Conservation (phyloP, 2,329 filamentous ascomycete genomes). For the Paracoccidioides lutzii region DNA sequence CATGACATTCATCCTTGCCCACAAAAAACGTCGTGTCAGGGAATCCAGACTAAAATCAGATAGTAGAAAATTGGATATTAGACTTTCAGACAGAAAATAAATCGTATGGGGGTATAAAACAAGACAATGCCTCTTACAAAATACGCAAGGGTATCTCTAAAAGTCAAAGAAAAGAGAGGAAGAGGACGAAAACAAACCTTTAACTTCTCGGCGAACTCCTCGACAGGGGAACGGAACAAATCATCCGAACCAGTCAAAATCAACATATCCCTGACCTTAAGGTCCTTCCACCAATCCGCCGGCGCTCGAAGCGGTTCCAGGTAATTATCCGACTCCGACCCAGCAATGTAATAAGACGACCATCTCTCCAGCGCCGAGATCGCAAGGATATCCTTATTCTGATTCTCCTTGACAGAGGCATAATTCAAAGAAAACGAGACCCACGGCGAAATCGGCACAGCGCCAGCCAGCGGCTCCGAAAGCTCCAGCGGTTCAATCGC, state of each 20-base stretch:
- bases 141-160: not conserved
- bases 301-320: slow-evolving; percentile 40
- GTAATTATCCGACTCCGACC: slow-evolving; percentile 35
- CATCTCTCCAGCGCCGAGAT: slow-evolving; percentile 31
- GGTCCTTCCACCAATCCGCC: slow-evolving; percentile 40
- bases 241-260: slow-evolving; percentile 45
- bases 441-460: slow-evolving; percentile 48
- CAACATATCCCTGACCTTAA: slow-evolving; percentile 38
- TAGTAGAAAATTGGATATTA: not conserved
- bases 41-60: slow-evolving; percentile 14
- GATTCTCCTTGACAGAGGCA: slow-evolving; percentile 33
- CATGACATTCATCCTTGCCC: slow-evolving; percentile 28
- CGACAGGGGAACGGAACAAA: slow-evolving; percentile 44
- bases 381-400: slow-evolving; percentile 40
- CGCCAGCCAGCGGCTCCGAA: slow-evolving; percentile 34
- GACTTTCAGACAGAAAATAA: not conserved
- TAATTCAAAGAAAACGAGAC: slow-evolving; percentile 37
- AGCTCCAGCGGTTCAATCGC: slow-evolving; percentile 34
- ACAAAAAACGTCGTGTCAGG: slow-evolving; percentile 24
- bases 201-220: slow-evolving; percentile 37
- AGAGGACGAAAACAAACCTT: slow-evolving; percentile 24
- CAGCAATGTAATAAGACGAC: slow-evolving; percentile 37
- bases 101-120: not conserved
- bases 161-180: not conserved
- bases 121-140: not conserved